These are phyloP conservation scores for Pilaira anomala DNA, from an alignment of 192 early-diverging fungal genomes.

Conservation along the genomic window DNA sequence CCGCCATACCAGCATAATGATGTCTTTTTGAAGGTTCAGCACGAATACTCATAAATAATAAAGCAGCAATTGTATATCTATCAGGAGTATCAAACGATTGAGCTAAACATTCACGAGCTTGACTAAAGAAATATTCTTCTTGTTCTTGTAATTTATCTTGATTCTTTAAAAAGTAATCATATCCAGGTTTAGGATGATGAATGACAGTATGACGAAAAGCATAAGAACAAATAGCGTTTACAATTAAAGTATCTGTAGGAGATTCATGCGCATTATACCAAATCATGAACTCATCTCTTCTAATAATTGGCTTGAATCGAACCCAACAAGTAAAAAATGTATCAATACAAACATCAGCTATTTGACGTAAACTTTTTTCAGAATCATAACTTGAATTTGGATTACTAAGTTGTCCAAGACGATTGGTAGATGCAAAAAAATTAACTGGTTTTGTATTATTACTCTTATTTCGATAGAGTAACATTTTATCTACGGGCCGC, in stretches of 20 bases:
- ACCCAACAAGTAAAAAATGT: slow-evolving; percentile 38
- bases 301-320: slow-evolving; percentile 26
- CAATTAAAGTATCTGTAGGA: slow-evolving; percentile 29
- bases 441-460: slow-evolving; percentile 27
- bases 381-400: slow-evolving; percentile 10
- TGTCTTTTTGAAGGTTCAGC: slow-evolving; percentile 11
- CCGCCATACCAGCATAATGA: slow-evolving; percentile 35
- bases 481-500: neutral
- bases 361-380: slow-evolving; percentile 12
- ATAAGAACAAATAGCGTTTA: slow-evolving; percentile 32
- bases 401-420: slow-evolving; percentile 8
- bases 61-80: slow-evolving; percentile 27
- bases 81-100: slow-evolving; percentile 36
- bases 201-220: slow-evolving; percentile 30
- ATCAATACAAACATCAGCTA: slow-evolving; percentile 33
- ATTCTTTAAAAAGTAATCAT: slow-evolving; percentile 20
- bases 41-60: slow-evolving; percentile 22
- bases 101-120: slow-evolving; percentile 30
- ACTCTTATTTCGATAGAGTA: slow-evolving; percentile 25
- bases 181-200: slow-evolving; percentile 24
- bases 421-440: slow-evolving; percentile 21
- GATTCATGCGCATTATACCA: slow-evolving; percentile 18
- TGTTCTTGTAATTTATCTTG: slow-evolving; percentile 27
- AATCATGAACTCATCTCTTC: slow-evolving; percentile 32
- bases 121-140: slow-evolving; percentile 33